phyloP scores from a whole-genome alignment of 129 eudicot species.

The Tanacetum coccineum region DNA sequence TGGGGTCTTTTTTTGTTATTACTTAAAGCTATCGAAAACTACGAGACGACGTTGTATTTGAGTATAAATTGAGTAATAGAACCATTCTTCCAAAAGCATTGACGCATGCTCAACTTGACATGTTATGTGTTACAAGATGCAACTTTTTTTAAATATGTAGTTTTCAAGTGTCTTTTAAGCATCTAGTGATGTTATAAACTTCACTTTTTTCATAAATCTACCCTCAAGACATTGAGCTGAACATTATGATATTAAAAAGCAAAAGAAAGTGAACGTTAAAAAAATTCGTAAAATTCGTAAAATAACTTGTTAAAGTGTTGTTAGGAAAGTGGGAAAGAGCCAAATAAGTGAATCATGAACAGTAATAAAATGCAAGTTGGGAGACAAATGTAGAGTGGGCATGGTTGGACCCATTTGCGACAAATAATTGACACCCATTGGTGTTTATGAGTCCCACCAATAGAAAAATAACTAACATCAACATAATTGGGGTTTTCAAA shows the following conservation, averaged over 20 bases:
- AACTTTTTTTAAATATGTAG: constrained; percentile 4
- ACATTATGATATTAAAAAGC: no score
- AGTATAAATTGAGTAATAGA: not conserved
- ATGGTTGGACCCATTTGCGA: constrained; percentile 31
- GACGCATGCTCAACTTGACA: constrained; percentile 24
- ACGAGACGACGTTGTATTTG: no score
- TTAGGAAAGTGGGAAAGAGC: not conserved
- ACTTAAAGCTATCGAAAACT: no score
- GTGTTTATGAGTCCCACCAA: constrained; percentile 15
- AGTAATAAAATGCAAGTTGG: constrained; percentile 19
- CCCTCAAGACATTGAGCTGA: no score
- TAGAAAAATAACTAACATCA: constrained; percentile 6
- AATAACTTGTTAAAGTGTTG: no score
- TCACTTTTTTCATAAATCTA: no score
- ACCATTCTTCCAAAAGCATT: constrained; percentile 4
- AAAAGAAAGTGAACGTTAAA: no score
- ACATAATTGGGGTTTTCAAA: not conserved
- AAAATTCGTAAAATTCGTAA: no score
- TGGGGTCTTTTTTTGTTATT: no score
- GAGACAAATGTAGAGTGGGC: constrained; percentile 25
- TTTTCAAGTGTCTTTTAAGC: not conserved
- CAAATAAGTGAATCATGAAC: constrained; percentile 9
- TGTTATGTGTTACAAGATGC: constrained; percentile 1
- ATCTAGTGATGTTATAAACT: not conserved
- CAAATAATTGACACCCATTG: constrained; percentile 26